These are phyloP conservation scores for Psilocybe cubensis DNA, from an alignment of 768 basidiomycete species.

Conservation along the genomic window DNA sequence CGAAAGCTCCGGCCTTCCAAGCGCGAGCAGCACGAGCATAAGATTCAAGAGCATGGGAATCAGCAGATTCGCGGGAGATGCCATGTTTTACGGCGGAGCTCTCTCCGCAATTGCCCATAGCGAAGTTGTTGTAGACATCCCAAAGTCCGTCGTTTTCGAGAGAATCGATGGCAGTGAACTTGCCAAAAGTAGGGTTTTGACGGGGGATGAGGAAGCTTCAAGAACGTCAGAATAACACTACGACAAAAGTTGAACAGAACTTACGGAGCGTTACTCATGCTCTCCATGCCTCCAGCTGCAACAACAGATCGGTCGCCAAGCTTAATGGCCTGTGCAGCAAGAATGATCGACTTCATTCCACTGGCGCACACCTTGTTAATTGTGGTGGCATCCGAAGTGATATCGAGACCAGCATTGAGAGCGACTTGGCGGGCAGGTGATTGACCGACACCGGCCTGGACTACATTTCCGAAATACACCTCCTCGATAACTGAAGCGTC, in stretches of 20 bases:
- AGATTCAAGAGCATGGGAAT: constrained; percentile 91
- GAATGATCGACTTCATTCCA: constrained; percentile 93
- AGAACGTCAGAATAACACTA: background rate
- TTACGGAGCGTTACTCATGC: constrained; percentile 98
- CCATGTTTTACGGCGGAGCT: constrained; percentile 76
- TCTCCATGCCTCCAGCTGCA: constrained; percentile 98
- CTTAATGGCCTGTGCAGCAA: constrained; percentile 90
- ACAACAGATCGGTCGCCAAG: constrained; percentile 85
- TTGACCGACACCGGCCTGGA: constrained; percentile 97
- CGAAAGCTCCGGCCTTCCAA: constrained; percentile 86
- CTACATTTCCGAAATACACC: constrained; percentile 96
- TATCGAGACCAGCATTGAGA: constrained; percentile 83
- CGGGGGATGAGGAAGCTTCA: constrained; percentile 83
- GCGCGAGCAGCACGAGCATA: constrained; percentile 93
- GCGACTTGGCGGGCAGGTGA: constrained; percentile 98
- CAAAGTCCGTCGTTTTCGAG: constrained; percentile 92
- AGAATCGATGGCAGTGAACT: constrained; percentile 86
- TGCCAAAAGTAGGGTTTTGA: constrained; percentile 83
- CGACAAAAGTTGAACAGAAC: constrained; percentile 34
- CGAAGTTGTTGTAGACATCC: constrained; percentile 97
- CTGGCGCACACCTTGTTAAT: constrained; percentile 99
- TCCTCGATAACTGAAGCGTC: constrained; percentile 89
- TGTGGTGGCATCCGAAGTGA: constrained; percentile 93
- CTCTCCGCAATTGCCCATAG: constrained; percentile 99
- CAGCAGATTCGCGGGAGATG: constrained; percentile 87